A percentile compares a stretch with the other conserved stretches of the same genome.
These are phyloP conservation scores for Takashimella koratensis DNA, from an alignment of 1,284 basidiomycete genomes.

Conservation along the genomic window DNA sequence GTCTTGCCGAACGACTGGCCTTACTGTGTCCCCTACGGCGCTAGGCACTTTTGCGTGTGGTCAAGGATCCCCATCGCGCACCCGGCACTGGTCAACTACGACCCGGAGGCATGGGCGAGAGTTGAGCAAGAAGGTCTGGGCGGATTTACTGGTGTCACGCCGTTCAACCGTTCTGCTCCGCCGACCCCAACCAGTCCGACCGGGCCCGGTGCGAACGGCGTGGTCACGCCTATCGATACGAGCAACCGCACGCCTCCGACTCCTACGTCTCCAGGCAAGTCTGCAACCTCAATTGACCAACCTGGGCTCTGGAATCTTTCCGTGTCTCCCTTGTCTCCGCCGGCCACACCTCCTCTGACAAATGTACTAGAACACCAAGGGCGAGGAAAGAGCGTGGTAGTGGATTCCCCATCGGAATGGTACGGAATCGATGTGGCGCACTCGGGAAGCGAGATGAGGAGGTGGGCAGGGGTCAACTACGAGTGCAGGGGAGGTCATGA, in stretches of 20 bases:
- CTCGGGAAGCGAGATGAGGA: conserved; percentile 23
- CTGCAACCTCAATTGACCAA: not conserved
- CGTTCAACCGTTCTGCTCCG: conserved; percentile 3
- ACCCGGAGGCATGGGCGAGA: conserved; percentile 32
- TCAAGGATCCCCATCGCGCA: conserved; percentile 44
- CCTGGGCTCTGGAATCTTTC: not conserved
- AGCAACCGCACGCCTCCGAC: conserved; percentile 1
- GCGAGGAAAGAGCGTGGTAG: conserved; percentile 6
- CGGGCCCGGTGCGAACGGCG: not conserved
- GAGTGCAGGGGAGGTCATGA: conserved; percentile 35
- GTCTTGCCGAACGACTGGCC: conserved; percentile 49
- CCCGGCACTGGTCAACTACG: conserved; percentile 35
- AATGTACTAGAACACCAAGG: not conserved
- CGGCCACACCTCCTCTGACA: not conserved
- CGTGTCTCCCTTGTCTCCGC: not conserved
- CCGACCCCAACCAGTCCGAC: not conserved
- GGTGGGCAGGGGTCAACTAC: conserved; percentile 37
- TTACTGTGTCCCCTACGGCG: conserved; percentile 44
- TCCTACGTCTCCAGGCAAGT: not conserved
- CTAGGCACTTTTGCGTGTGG: conserved; percentile 46
- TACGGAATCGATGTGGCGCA: conserved; percentile 32
- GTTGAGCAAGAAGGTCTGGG: conserved; percentile 40
- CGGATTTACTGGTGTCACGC: conserved; percentile 43
- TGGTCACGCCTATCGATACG: not conserved
- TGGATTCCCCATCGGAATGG: conserved; percentile 12